phyloP scores from a whole-genome alignment of 108 stramenopile species.

The Nitzschia sp. region DNA sequence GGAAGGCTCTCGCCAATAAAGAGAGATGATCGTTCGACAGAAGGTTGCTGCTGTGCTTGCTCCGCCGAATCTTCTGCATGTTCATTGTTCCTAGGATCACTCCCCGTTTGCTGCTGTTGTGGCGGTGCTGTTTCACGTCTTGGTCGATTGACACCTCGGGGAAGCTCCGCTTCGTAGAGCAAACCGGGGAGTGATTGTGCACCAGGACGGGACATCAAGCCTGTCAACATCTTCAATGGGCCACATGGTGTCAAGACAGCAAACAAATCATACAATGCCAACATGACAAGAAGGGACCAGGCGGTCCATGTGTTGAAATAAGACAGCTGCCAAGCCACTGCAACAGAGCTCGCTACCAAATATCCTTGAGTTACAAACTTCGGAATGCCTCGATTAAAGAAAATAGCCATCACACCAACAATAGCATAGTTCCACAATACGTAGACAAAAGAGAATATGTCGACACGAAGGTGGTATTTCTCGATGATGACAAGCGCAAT shows the following conservation, averaged over 20 bases:
- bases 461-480: slow-evolving; percentile 67
- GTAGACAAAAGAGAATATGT: slow-evolving; percentile 76
- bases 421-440: slow-evolving; percentile 92
- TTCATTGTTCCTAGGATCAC: slow-evolving; percentile 3
- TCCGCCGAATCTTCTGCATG: not conserved
- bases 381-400: slow-evolving; percentile 91
- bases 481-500: slow-evolving; percentile 72
- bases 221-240: slow-evolving; percentile 86
- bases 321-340: slow-evolving; percentile 93
- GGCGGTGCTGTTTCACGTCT: slow-evolving; percentile 1
- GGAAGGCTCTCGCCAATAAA: not conserved
- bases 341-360: slow-evolving; percentile 83
- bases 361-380: slow-evolving; percentile 85
- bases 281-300: slow-evolving; percentile 91
- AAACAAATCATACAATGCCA: slow-evolving; percentile 94
- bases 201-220: slow-evolving; percentile 81
- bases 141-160: slow-evolving; percentile 49
- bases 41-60: not conserved
- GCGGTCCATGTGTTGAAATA: slow-evolving; percentile 93
- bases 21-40: not conserved
- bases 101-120: slow-evolving; percentile 4
- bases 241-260: slow-evolving; percentile 96
- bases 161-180: slow-evolving; percentile 90
- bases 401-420: slow-evolving; percentile 88
- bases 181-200: slow-evolving; percentile 92